These are phyloP conservation scores for Saraca asoca DNA, from an alignment of 331 rosid genomes.

Conservation along the genomic window DNA sequence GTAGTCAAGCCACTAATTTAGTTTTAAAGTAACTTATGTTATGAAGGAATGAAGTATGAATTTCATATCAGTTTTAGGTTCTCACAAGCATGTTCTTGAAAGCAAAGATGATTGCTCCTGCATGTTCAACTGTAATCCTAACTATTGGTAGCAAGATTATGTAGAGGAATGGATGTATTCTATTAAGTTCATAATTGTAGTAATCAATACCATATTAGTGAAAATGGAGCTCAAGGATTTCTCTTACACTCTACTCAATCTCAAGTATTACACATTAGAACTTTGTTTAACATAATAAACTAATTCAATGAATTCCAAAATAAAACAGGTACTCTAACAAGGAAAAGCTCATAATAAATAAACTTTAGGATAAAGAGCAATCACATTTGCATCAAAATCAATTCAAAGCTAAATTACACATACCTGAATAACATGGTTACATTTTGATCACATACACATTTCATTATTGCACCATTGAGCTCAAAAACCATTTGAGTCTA, in stretches of 20 bases:
- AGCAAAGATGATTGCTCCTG: conserved; percentile 79
- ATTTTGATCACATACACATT: conserved; percentile 93
- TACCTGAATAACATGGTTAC: conserved; percentile 99
- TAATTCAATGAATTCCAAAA: too few species aligned
- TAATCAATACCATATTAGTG: neutral
- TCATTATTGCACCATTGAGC: conserved; percentile 88
- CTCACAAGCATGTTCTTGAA: conserved; percentile 76
- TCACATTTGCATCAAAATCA: conserved; percentile 19
- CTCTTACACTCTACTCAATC: too few species aligned
- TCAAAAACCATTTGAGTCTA: conserved; percentile 86
- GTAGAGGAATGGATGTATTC: too few species aligned
- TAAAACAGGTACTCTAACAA: neutral
- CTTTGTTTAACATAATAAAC: too few species aligned
- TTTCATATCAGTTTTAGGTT: conserved; percentile 3
- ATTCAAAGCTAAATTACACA: neutral
- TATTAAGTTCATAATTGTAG: neutral
- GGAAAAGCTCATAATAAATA: neutral
- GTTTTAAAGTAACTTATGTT: too few species aligned
- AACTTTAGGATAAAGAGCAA: neutral
- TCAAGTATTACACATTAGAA: too few species aligned
- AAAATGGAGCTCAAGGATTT: neutral
- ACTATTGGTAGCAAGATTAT: too few species aligned
- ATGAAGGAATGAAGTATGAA: too few species aligned
- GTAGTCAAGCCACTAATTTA: too few species aligned
- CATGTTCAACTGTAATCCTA: conserved; percentile 87